Conservation (phyloP, 1,139 yeast species). For the Yamadazyma trypodendri region DNA sequence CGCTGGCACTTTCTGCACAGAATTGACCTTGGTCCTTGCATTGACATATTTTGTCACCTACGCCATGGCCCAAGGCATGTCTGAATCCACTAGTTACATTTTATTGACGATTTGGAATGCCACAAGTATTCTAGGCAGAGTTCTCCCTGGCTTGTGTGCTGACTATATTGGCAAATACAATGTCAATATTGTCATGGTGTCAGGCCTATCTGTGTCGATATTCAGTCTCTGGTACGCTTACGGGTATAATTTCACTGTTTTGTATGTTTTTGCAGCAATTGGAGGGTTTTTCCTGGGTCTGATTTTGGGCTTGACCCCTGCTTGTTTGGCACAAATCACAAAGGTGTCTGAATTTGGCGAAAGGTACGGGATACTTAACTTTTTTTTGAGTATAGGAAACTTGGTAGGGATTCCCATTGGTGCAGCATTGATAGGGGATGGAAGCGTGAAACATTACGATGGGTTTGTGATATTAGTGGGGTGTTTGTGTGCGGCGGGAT, state of each 20-base stretch:
- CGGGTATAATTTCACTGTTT: slow-evolving; percentile 37
- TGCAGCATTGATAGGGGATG: slow-evolving; percentile 47
- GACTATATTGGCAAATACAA: slow-evolving; percentile 57
- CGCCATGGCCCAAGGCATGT: slow-evolving; percentile 51
- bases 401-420: slow-evolving; percentile 50
- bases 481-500: slow-evolving; percentile 20
- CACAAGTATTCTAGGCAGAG: slow-evolving; percentile 58
- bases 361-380: slow-evolving; percentile 36
- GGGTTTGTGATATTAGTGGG: slow-evolving; percentile 27
- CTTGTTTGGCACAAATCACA: slow-evolving; percentile 38
- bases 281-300: slow-evolving; percentile 49
- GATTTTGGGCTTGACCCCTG: slow-evolving; percentile 34
- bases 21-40: slow-evolving; percentile 52
- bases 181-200: slow-evolving; percentile 43
- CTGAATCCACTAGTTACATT: slow-evolving; percentile 50
- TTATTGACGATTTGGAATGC: slow-evolving; percentile 59
- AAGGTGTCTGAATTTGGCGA: slow-evolving; percentile 32
- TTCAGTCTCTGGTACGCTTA: slow-evolving; percentile 55
- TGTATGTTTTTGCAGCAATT: slow-evolving; percentile 46
- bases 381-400: slow-evolving; percentile 36
- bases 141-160: slow-evolving; percentile 57
- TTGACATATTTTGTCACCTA: slow-evolving; percentile 57
- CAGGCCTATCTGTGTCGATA: slow-evolving; percentile 39
- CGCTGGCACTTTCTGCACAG: slow-evolving; percentile 45
- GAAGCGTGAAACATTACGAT: slow-evolving; percentile 21